Evolutionary conservation across 495 filamentous ascomycete species (phyloP), one percentile per base, ranked within the genome.

Genomic region (Coniosporium apollinis): DNA sequence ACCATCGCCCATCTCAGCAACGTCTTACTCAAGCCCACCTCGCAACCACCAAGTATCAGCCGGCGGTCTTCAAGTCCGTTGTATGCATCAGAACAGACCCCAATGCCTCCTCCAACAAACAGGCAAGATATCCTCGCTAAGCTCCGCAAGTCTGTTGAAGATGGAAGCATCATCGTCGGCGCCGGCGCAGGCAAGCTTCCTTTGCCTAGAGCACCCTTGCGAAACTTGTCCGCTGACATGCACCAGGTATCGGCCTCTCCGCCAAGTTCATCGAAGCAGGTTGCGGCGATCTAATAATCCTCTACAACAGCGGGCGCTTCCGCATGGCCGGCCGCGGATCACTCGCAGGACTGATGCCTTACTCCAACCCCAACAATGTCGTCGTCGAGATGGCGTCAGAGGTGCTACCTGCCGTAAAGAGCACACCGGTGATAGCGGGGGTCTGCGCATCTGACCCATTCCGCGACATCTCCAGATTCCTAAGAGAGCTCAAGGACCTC

Each of bases 281-380:
- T 41, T 73, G 76, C 38, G 67, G 59, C 32, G 74, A 80, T 42
- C 62, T 79, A 18, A 76, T 81, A 37, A 67, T 80, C 37, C 60
- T 80, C 54, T 81, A 81, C 60, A 81, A 80, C 55, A 71, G 66
- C 22, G 77, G 75, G 1, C 67, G 75, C 17, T 82, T 75, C 56
- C 73, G 74, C 21, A 80, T 82, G 77, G 75, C 76, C 2, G 75
- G 76, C 1, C 57, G 69, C 15, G 76, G 76, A 1, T 78, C 73
- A 4, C 56, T 79, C n/a, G 74, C 76, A 0, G 77, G 75, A 0
- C 50, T 82, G 33, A 72, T 82, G 66, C 76, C 75, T 1, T 82
- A 78, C 55, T 69, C 72, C 5, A 72, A 82, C 48, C 75, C 76
- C 3, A 80, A 80, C 50, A 65, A 68, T 16, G 69, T 78, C 11